Evolutionary conservation across 306 rosid genomes (phyloP).

Genomic region (Oxytropis ochrocephala): DNA sequence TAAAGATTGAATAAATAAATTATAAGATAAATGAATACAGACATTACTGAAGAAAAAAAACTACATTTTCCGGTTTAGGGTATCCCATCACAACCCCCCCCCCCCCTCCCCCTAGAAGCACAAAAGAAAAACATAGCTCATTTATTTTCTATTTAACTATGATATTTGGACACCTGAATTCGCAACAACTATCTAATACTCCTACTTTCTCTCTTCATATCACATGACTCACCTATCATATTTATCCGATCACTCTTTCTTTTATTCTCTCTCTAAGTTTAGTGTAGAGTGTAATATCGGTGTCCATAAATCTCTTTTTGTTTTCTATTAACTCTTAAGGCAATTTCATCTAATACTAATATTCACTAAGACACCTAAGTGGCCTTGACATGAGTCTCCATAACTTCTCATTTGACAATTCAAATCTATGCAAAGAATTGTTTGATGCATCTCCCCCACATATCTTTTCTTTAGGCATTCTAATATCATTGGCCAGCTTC

Average conservation of each 20-base stretch:
- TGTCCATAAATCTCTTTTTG: too few relatives aligned
- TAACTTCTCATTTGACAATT: conserved; percentile 55
- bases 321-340: too few relatives aligned
- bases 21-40: neutral
- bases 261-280: too few relatives aligned
- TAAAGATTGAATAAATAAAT: conserved; percentile 8
- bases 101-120: too few relatives aligned
- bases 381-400: conserved; percentile 44
- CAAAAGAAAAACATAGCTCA: conserved; percentile 2
- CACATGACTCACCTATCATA: too few relatives aligned
- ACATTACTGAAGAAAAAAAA: neutral
- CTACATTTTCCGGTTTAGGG: neutral
- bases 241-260: too few relatives aligned
- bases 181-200: too few relatives aligned
- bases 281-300: too few relatives aligned
- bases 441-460: conserved; percentile 33
- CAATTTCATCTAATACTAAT: conserved; percentile 11
- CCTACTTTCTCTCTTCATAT: too few relatives aligned
- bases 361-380: conserved; percentile 31
- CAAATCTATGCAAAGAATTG: conserved; percentile 16
- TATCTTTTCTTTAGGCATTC: conserved; percentile 38
- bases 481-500: conserved; percentile 43
- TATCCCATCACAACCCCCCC: too few relatives aligned
- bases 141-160: conserved; percentile 21
- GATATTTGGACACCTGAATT: too few relatives aligned